Evolutionary conservation across 2,329 filamentous ascomycete genomes (phyloP), one percentile per base, ranked within the genome.

Genomic region (Aspergillus sp.): DNA sequence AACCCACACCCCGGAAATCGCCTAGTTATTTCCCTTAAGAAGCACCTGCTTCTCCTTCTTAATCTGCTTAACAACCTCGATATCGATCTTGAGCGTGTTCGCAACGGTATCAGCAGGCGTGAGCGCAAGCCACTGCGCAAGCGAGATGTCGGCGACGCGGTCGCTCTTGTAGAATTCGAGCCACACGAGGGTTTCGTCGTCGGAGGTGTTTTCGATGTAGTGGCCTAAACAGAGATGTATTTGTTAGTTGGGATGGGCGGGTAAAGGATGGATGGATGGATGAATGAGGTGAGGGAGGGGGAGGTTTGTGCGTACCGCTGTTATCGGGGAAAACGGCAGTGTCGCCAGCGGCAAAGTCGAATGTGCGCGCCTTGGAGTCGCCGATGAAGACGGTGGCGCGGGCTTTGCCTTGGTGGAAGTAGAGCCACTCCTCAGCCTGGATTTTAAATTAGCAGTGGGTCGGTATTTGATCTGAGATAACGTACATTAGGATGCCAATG

Each of bases 141-240:
- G 73, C 0, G 85, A 83, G 64, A 91, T 88, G 69, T 91, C 89
- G 0, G 84, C 85, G 1, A 91, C 87, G 2, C 84, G 82, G 64
- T 90, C 87, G 47, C 83, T 85, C 77, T 89, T 89, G 80, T 89
- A 91, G 19, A 91, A 84, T 72, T 91, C 89, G 31, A 91, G 84
- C 84, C 86, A 90, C 4, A 88, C 81, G 3, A 91, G 79, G 54
- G 88, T 85, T 63, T 90, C 85, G 1, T 45, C 45, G 43, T 86
- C 79, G 0, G 85, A 88, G 0, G 83, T 87, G 71, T 91, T 91
- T 67, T 90, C 87, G 60, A 91, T 87, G 68, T 90, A 91, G 68
- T 91, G 89, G 0, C 87, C 79, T 74, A 34, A 0, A 13, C 4
- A 11, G 4, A 47, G 8, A 4, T 23, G n/a, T 49, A 4, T 45